Evolutionary conservation across 2,329 filamentous ascomycete species (phyloP), one percentile per base, ranked within the genome.

Genomic region (Ophiocordyceps sinensis): DNA sequence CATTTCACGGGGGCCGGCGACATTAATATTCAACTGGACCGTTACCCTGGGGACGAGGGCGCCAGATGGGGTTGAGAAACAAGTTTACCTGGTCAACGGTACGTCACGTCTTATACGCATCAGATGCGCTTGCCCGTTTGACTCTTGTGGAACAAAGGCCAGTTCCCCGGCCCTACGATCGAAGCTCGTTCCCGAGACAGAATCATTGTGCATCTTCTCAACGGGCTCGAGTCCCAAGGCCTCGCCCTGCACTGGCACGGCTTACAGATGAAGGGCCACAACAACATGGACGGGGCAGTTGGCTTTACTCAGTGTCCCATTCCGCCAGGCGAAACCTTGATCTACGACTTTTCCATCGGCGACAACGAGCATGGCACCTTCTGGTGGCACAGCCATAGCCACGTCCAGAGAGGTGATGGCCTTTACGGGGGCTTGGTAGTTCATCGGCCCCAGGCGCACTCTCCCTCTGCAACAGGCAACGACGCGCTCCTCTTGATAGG

Each of bases 191-290:
- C 81, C 45, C 81, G 81, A 17, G 82, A 88, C 50, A 73, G 70
- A 3, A 57, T 88, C n/a, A 59, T 82, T 11, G 74, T 85, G 40
- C 73, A 81, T 36, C 67, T 85, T 41, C 63, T 73, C 53, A 87
- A 87, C 51, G 55, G 58, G 5, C 66, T 71, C 26, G 70, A 79
- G 1, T 68, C 67, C 7, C 79, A 85, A 50, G 72, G 67, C 15
- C 76, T 78, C 17, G 73, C 68, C 41, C 64, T 86, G 10, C 82
- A 87, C 54, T 86, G 82, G 60, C 82, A 87, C 49, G 82, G 82
- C 12, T 67, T 88, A 43, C 83, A 73, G 50, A 79, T 85, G 57
- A 81, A 82, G 50, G 79, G 78, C 13, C 82, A 79, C 1, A 82
- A 75, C 44, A 69, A 70, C 45, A 82, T 84, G 76, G 76, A 80